Percentiles rank a stretch among this genome's conserved stretches.
Evolutionary conservation across 441 rosid genomes (phyloP).

Genomic region (Populus hybrid): DNA sequence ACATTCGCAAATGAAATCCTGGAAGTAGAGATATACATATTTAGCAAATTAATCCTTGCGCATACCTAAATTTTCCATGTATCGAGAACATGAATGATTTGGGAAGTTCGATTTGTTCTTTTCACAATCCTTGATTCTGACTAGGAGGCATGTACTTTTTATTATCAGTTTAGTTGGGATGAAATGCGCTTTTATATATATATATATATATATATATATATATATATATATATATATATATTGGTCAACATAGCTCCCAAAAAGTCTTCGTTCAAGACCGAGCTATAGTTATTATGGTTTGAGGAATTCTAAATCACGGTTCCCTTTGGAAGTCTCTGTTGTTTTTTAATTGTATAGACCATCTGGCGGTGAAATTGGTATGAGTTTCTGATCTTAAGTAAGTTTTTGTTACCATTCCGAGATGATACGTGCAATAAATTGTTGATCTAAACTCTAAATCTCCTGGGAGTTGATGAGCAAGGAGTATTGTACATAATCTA

Average conservation of each 20-base stretch:
- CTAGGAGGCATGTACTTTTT: background rate
- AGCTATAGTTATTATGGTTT: background rate
- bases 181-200: background rate
- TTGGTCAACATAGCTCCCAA: background rate
- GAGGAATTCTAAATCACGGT: background rate
- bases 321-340: background rate
- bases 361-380: background rate
- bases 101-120: constrained; percentile 13
- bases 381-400: background rate
- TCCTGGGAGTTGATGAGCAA: background rate
- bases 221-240: no score
- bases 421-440: constrained; percentile 3
- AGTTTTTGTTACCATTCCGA: background rate
- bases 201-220: no score
- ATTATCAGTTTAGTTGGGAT: background rate
- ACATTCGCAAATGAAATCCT: background rate
- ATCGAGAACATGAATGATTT: constrained; percentile 11
- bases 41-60: background rate
- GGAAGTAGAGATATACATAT: background rate
- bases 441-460: background rate
- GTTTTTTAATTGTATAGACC: no score
- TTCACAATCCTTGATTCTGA: background rate
- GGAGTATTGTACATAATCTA: no score
- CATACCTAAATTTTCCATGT: background rate
- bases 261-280: background rate